These are phyloP conservation scores for Leishmania tarentolae DNA, from an alignment of 208 protist species.

Conservation along the genomic window DNA sequence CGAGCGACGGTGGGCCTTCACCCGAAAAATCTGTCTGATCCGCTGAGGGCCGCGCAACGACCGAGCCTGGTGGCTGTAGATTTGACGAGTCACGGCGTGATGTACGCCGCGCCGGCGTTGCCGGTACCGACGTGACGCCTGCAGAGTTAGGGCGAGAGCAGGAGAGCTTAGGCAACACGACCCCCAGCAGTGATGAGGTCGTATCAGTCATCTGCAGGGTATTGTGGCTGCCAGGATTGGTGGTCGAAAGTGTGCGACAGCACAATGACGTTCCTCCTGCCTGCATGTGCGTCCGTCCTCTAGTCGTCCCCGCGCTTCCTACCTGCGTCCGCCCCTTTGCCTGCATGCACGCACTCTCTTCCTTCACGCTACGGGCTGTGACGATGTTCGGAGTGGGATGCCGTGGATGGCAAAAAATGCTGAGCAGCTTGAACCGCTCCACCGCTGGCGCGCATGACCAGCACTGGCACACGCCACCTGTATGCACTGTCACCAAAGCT, in stretches of 20 bases:
- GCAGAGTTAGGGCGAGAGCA: not conserved
- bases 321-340: not conserved
- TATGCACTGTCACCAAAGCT: constrained; percentile 50
- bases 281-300: not conserved
- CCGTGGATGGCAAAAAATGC: constrained; percentile 25
- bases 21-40: not conserved
- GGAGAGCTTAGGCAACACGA: not conserved
- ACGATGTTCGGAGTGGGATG: not conserved
- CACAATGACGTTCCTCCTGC: not conserved
- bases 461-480: constrained; percentile 41
- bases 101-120: not conserved
- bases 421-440: constrained; percentile 44
- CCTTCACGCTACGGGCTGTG: not conserved
- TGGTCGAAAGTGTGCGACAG: not conserved
- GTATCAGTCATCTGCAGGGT: not conserved
- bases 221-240: not conserved
- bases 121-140: not conserved
- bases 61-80: not conserved
- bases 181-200: not conserved
- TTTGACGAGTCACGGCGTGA: not conserved
- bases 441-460: constrained; percentile 60
- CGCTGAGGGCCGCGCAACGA: not conserved
- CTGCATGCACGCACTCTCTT: not conserved
- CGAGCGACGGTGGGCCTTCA: not conserved
- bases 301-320: not conserved